These are phyloP conservation scores for Glonium stellatum DNA, from an alignment of 495 filamentous ascomycete genomes.

Conservation along the genomic window DNA sequence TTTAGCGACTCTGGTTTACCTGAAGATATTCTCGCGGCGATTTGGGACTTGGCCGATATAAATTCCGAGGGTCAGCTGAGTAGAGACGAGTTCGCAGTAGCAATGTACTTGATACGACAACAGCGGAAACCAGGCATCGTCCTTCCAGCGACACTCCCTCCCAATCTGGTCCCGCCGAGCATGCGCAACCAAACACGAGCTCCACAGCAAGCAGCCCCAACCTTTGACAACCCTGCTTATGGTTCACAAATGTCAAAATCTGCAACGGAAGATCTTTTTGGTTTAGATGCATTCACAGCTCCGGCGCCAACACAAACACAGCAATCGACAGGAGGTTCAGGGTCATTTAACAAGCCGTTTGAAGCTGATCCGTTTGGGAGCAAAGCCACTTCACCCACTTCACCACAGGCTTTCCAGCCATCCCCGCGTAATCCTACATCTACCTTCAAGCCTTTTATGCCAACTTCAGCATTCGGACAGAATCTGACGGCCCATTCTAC, in stretches of 20 bases:
- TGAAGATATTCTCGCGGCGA: slow-evolving; percentile 86
- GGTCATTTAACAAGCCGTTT: slow-evolving; percentile 38
- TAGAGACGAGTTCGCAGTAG: slow-evolving; percentile 89
- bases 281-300: slow-evolving; percentile 63
- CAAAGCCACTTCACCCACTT: slow-evolving; percentile 44
- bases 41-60: slow-evolving; percentile 97
- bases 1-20: slow-evolving; percentile 85
- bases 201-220: slow-evolving; percentile 45
- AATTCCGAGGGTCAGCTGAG: slow-evolving; percentile 78
- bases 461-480: slow-evolving; percentile 84
- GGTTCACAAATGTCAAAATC: slow-evolving; percentile 53
- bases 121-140: slow-evolving; percentile 62
- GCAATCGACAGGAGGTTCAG: slow-evolving; percentile 66
- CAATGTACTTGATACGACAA: slow-evolving; percentile 92
- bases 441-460: slow-evolving; percentile 82
- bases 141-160: slow-evolving; percentile 67
- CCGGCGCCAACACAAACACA: slow-evolving; percentile 52
- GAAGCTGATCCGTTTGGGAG: slow-evolving; percentile 53
- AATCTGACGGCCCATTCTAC: slow-evolving; percentile 70
- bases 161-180: slow-evolving; percentile 78
- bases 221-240: slow-evolving; percentile 47
- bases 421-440: slow-evolving; percentile 40
- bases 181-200: slow-evolving; percentile 64
- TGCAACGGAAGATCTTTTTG: slow-evolving; percentile 86
- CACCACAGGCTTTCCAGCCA: slow-evolving; percentile 39